phyloP scores from a whole-genome alignment of 2,329 filamentous ascomycete genomes.

The Raffaelea arxii region DNA sequence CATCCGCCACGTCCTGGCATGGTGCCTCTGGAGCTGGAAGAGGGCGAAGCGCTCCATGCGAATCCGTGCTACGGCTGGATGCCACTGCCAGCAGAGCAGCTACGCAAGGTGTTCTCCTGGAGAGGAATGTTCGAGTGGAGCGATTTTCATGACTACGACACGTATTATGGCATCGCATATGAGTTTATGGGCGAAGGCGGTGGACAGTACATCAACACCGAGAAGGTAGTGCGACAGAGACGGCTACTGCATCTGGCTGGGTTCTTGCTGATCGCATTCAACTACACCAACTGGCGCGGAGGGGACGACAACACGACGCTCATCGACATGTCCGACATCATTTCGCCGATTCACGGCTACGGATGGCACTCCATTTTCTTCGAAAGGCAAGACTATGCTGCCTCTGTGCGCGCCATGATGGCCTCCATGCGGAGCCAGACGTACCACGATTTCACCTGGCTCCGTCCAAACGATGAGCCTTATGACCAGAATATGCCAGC shows the following conservation, averaged over 20 bases:
- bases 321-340: constrained; percentile 3
- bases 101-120: neutral
- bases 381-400: neutral
- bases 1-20: neutral
- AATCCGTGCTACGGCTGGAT: constrained; percentile 1
- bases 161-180: constrained; percentile 2
- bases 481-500: too few species aligned
- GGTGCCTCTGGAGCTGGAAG: neutral
- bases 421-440: too few species aligned
- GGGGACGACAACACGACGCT: constrained; percentile 1
- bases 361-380: neutral
- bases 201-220: neutral
- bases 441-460: too few species aligned
- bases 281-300: constrained; percentile 3
- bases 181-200: constrained; percentile 2
- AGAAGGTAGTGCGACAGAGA: constrained; percentile 1
- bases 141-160: too few species aligned
- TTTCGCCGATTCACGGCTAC: constrained; percentile 1
- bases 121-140: neutral
- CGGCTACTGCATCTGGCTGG: neutral
- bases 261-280: neutral
- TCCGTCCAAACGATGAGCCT: too few species aligned
- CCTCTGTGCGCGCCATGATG: too few species aligned
- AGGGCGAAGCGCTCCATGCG: neutral
- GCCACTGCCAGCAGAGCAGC: neutral